Evolutionary conservation across 495 filamentous ascomycete species (phyloP).

Genomic region (Podospora didyma): DNA sequence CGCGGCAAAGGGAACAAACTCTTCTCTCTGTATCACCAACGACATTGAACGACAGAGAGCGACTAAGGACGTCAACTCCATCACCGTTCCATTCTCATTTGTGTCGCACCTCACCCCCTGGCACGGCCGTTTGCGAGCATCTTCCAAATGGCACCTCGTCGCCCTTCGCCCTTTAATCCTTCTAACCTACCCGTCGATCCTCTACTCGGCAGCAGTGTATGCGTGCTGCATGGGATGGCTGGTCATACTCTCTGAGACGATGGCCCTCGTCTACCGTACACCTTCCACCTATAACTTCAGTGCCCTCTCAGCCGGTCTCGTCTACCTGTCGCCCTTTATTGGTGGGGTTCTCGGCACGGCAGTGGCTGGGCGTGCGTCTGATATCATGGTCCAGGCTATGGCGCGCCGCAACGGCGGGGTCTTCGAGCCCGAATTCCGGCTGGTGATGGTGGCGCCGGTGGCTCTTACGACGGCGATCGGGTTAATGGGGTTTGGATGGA

Average conservation of each 20-base stretch:
- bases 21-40: too few relatives aligned
- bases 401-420: constrained; percentile 81
- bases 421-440: constrained; percentile 92
- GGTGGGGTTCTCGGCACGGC: constrained; percentile 87
- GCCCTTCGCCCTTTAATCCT: constrained; percentile 77
- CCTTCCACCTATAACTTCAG: constrained; percentile 73
- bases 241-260: constrained; percentile 84
- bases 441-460: constrained; percentile 87
- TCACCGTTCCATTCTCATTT: too few relatives aligned
- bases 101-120: constrained; percentile 64
- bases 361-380: constrained; percentile 84
- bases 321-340: constrained; percentile 87
- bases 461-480: constrained; percentile 76
- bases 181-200: constrained; percentile 80
- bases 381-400: constrained; percentile 77
- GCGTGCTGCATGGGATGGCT: constrained; percentile 90
- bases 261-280: constrained; percentile 71
- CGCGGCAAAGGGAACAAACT: too few relatives aligned
- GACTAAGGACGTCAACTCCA: too few relatives aligned
- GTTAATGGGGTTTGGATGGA: constrained; percentile 94
- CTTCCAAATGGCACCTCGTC: constrained; percentile 72
- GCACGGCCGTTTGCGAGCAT: constrained; percentile 83
- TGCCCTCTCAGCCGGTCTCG: constrained; percentile 72
- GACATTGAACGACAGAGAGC: too few relatives aligned
- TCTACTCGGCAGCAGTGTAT: constrained; percentile 89